Base-by-base conservation (phyloP, 2,329 filamentous ascomycete species). In the Xylariaceae sp. region DNA sequence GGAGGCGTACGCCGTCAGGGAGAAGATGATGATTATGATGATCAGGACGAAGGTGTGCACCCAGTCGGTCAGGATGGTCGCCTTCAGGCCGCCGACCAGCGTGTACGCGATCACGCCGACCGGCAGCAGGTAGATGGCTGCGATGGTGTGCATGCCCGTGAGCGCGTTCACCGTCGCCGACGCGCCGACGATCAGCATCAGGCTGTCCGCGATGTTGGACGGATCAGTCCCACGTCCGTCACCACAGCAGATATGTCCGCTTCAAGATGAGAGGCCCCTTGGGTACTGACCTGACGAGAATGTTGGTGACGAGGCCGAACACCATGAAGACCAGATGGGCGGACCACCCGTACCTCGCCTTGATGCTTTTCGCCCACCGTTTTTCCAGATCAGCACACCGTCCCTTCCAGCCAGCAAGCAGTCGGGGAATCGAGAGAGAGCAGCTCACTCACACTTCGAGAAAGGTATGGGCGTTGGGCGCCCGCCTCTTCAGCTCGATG, bases 111-210 rank as follows among this genome's bases (percentile, higher is more conserved):
- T 75, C 18, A 94, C 84, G 45, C 85, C 84, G 6, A 92, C 63
- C 0, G 87, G 87, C 2, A 94, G 67, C 26, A 94, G 64, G 61
- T 88, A 93, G 53, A 85, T 92, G 38, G 85, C 88, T 1, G 88
- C 88, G 8, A 81, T 78, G 11, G 83, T 87, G 19, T 75, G 72
- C 56, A 89, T 78, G 19, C 83, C 84, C 1, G 82, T 87, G 32
- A 89, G 61, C 9, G 79, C 71, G 25, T 64, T 73, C 44, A 84
- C 72, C 0, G 90, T 88, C 5, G 83, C 83, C 9, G 79, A 77
- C 26, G 87, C 88, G 39, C 89, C 88, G 13, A 87, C 87, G 41
- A 94, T 72, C 31, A 94, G 64, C 87, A 93, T 93, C 31, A 87
- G 79, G 2, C 86, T 90, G 24, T n/a, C 24, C n/a, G n/a, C n/a